Percentiles rank a stretch among this genome's conserved stretches.
phyloP scores from a whole-genome alignment of 257 asterid genomes.

The Solanum acaule region DNA sequence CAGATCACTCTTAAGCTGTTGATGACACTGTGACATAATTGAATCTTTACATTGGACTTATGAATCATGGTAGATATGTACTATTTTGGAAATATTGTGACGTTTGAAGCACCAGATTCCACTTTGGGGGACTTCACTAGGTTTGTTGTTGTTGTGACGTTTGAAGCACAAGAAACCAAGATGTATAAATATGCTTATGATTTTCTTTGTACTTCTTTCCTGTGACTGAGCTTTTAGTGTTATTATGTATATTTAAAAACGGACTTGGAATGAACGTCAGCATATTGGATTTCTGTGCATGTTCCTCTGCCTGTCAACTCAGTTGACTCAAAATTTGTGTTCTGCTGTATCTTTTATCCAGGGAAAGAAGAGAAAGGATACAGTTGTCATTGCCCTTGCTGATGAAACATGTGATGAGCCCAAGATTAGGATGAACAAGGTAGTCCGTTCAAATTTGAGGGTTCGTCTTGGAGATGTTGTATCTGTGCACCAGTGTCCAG shows the following conservation, averaged over 20 bases:
- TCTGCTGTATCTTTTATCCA: slow-evolving; percentile 15
- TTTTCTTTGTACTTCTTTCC: background rate
- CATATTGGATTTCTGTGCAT: background rate
- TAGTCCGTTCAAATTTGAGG: slow-evolving; percentile 48
- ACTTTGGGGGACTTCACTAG: background rate
- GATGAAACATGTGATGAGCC: slow-evolving; percentile 67
- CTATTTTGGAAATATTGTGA: background rate
- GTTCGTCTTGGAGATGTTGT: slow-evolving; percentile 57
- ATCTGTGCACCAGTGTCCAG: slow-evolving; percentile 39
- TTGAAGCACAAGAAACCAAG: background rate
- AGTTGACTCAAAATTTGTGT: background rate
- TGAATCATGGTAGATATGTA: background rate
- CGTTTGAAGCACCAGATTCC: background rate
- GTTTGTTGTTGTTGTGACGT: background rate
- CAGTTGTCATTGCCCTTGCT: slow-evolving; percentile 75
- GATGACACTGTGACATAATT: background rate
- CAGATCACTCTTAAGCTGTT: background rate
- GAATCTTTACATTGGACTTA: background rate
- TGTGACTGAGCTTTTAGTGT: background rate
- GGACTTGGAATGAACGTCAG: background rate
- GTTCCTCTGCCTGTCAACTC: background rate
- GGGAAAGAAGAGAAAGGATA: slow-evolving; percentile 87
- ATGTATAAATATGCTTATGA: background rate
- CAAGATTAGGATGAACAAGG: slow-evolving; percentile 66
- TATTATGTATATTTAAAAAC: background rate